Base-by-base conservation (phyloP, 2,329 filamentous ascomycete species). In the Trichoderma koningiopsis region DNA sequence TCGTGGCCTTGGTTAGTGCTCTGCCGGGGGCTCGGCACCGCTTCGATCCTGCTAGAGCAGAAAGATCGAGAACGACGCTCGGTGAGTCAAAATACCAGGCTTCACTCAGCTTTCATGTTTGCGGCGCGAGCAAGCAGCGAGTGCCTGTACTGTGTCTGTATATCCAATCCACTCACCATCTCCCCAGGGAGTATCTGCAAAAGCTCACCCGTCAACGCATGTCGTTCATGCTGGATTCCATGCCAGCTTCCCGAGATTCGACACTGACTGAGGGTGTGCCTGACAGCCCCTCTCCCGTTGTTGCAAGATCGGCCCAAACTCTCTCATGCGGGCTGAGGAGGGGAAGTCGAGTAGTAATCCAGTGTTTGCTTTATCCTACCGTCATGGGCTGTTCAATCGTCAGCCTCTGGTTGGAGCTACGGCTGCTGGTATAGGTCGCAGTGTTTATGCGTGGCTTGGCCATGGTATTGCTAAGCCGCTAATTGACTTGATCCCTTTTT, bases 221-320 rank as follows among this genome's bases (percentile, higher is more conserved):
- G 24, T 27, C 13, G 10, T 43, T 33, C 31, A 27, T n/a, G 24
- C 22, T 37, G 27, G 47, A 43, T 31, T 56, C 53, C 27, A 56
- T 31, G n/a, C 53, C 31, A 37, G 37, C 29, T 33, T 33, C 40
- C 14, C 63, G 24, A 27, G 37, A 43, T 49, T 49, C 35, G 14
- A 31, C 24, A 22, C 31, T 37, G 62, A 59, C 31, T 37, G 62
- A 65, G 16, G 55, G 63, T 59, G 55, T 52, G 63, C 63, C 40
- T 67, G 65, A 47, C 65, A 57, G 57, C 65, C 65, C 65, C 65
- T 61, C 65, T 60, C 65, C 43, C 31, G 22, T 61, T 27, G 65
- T 61, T 24, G 65, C 56, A 53, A 61, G 65, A 68, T 68, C 65
- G 65, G 57, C 56, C 57, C 33, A 55, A 61, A 68, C 57, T 61